These are phyloP conservation scores for Balamuthia mandrillaris DNA, from an alignment of 208 protist species.

Conservation along the genomic window DNA sequence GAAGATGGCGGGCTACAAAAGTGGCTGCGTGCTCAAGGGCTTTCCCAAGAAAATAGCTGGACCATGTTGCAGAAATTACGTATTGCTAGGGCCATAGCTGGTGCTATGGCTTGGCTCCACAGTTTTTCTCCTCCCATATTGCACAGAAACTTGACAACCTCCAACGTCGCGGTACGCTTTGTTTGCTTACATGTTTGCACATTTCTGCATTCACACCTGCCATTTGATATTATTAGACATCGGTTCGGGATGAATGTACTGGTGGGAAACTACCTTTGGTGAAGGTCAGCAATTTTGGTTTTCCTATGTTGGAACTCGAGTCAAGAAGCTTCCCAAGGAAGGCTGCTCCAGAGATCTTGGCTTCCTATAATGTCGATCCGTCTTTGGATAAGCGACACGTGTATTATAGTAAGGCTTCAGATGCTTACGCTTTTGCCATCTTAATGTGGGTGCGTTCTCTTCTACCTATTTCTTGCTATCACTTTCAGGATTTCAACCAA, in stretches of 20 bases:
- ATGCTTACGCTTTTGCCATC: not conserved
- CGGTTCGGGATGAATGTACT: not conserved
- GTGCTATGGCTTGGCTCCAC: constrained; percentile 17
- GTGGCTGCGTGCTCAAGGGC: no score
- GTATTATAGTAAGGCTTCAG: no score
- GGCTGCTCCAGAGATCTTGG: constrained; percentile 12
- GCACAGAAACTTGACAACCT: not conserved
- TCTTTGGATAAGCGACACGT: not conserved
- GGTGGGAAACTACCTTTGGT: not conserved
- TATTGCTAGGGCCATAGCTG: constrained; percentile 5
- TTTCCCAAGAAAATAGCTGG: no score
- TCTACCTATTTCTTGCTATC: not conserved
- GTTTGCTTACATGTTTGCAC: not conserved
- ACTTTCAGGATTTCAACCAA: not conserved
- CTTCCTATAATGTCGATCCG: not conserved
- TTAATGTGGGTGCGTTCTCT: not conserved
- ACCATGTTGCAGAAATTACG: no score
- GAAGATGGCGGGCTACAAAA: constrained; percentile 22
- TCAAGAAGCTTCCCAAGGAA: not conserved
- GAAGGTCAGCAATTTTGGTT: constrained; percentile 31
- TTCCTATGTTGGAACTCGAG: not conserved
- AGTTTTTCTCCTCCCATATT: not conserved
- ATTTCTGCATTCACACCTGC: not conserved
- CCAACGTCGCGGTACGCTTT: not conserved
- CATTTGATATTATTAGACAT: not conserved